Evolutionary conservation across 768 basidiomycete genomes (phyloP), one percentile per base, ranked within the genome.

Genomic region (Sarcodon aspratus): DNA sequence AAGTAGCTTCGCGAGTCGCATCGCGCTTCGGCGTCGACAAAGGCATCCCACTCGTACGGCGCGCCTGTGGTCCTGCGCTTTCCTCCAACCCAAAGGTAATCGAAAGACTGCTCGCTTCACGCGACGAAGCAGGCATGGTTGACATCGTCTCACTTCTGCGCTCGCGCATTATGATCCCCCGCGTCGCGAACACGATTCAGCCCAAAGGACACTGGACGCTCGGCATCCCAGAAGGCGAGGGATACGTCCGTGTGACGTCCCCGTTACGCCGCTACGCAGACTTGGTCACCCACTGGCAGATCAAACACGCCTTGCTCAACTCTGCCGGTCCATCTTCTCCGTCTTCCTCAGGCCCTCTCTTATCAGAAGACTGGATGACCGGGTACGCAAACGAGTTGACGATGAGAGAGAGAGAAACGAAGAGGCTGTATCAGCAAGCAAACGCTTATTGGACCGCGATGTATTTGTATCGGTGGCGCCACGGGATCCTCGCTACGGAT

Each of bases 241-340:
- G 94, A 3, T 99, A 99, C 61, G 66, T 74, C 13, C 78, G 87
- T 17, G 79, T 76, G 8, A 97, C 96, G 8, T 90, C 85, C 6
- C 96, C 96, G 0, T 67, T 99, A 40, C 76, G 96, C 37, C 79
- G 96, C 40, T 96, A 79, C 63, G 64, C 67, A 34, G 96, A 99
- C 63, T 62, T 96, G 49, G 62, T 93, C 10, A 67, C 69, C 9
- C 96, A 98, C 66, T 99, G 93, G 91, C 94, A 98, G 62, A 79
- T 99, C 64, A 94, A 96, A 59, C 69, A 81, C 45, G 76, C 75
- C 6, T 64, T 98, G 9, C 66, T 85, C 7, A 64, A 61, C 10
- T 61, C 59, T 7, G 54, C 27, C 11, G 57, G 53, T 7, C 43
- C 50, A 35, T 63, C 69, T 6, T 50, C 49, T 43, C 64, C 69